Base-by-base conservation (phyloP, 192 early-diverging fungal genomes). In the Physocladia obscura region DNA sequence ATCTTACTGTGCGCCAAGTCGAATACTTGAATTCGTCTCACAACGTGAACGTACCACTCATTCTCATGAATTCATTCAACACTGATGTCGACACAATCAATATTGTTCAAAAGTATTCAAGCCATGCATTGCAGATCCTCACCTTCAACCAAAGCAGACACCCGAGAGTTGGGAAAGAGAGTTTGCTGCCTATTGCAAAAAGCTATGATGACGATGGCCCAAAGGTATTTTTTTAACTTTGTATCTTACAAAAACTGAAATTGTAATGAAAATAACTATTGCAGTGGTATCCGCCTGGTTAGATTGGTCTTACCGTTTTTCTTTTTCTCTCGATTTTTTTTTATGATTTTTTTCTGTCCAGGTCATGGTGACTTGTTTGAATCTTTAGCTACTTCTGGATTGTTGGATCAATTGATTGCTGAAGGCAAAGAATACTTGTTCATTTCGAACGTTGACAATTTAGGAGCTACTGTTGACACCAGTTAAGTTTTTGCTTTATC, bases 21-120 rank as follows among this genome's bases (percentile, higher is more conserved):
- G 95, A 99, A 91, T 93, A 95, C 69, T 81, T 98, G 54, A 99
- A 99, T 86, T 87, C 86, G 56, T 81, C 87, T 27, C 86, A 95
- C 76, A 86, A 90, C 55, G 94, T 96, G 61, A 86, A 90, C 50
- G 96, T 99, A 6, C 97, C 97, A 3, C 89, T 98, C 70, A 96
- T 99, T 61, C 84, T 98, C 51, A 99, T 99, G 97, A 99, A 99
- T 86, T 99, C 97, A n/a, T 98, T 99, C 88, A 99, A 99, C 81
- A 99, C 97, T 3, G 96, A 99, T 77, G 90, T 91, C 17, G 97
- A 99, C 76, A 99, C 97, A 48, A 85, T 89, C 76, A 90, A 94
- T 62, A 95, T 99, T 79, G 93, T 98, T 71, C 97, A 98, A 88
- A 99, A 99, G 79, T 98, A 99, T 84, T 87, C 82, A 54, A 85